Base-by-base conservation (phyloP, 805 yeast species). In the Saccharomycopsis sp. region DNA sequence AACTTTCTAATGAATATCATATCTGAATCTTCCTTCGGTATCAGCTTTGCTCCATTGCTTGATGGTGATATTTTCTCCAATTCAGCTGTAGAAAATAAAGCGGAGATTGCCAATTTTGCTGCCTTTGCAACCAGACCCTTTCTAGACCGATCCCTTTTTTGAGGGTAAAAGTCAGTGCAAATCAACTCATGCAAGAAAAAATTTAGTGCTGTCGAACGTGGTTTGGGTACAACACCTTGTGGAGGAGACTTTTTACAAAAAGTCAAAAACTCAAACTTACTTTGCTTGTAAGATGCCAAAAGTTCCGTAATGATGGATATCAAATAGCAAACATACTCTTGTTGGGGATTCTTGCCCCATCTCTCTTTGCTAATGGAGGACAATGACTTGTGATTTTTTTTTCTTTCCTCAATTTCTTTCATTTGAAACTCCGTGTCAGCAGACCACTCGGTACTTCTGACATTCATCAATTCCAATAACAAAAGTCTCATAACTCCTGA, bases 181-280 rank as follows among this genome's bases (percentile, higher is more conserved):
- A 87, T 58, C 36, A 88, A 65, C 52, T 81, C 87, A 54, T 84
- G 87, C 13, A 87, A 58, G 45, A 87, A 69, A 50, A 83, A 75
- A 54, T 86, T 84, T 46, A 88, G 58, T 1, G 89, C 78, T 0
- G 94, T 80, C 0, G 85, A 67, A 21, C 89, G 68, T 2, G 94
- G 94, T 52, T 78, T 84, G 2, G 61, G 53, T 10, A 63, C 72
- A 1, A 35, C 3, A 43, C 38, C 12, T 26, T 48, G 43, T 52
- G 53, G 39, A 52, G 41, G 45, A 45, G 56, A 39, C 55, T 77
- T 76, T 64, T 77, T 80, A 2, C 89, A 76, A 50, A 74, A 88
- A 0, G 89, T 77, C 42, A 87, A 61, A 52, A 88, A 81, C 52
- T 87, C 95, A 37, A 82, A 68, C 56, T 88, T 88, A 38, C 87